phyloP scores from a whole-genome alignment of 2,329 filamentous ascomycete genomes.

The Sporothrix schenckii region DNA sequence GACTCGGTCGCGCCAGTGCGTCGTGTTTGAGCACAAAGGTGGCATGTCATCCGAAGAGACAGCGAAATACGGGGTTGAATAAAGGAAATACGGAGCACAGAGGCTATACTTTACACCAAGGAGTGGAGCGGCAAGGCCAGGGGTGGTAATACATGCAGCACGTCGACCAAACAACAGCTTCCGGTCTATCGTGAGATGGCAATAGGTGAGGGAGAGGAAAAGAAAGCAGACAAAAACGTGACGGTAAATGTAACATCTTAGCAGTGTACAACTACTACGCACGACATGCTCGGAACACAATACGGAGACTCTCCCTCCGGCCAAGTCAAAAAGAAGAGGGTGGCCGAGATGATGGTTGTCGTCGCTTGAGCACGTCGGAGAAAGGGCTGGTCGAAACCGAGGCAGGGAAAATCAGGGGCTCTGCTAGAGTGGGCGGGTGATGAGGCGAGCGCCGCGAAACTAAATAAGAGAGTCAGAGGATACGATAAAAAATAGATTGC shows the following conservation, averaged over 20 bases:
- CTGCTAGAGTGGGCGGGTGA: constrained; percentile 9
- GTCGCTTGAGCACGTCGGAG: constrained; percentile 27
- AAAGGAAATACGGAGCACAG: not conserved
- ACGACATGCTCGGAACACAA: not conserved
- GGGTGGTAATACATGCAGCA: constrained; percentile 7
- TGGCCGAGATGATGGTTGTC: not conserved
- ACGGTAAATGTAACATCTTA: not conserved
- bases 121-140: constrained; percentile 19
- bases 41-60: constrained; percentile 10
- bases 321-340: not conserved
- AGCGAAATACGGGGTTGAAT: not conserved
- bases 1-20: not conserved
- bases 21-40: not conserved
- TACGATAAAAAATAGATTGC: not conserved
- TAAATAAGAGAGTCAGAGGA: not conserved
- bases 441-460: not conserved
- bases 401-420: constrained; percentile 30
- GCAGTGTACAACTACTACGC: too few relatives aligned
- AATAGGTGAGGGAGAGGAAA: not conserved
- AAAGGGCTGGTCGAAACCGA: constrained; percentile 29
- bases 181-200: constrained; percentile 23
- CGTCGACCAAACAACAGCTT: not conserved
- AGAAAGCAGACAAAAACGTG: not conserved
- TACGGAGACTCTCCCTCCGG: not conserved
- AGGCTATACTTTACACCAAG: constrained; percentile 1